A percentile compares a stretch with the other conserved stretches of the same genome.
phyloP scores from a whole-genome alignment of 2,329 filamentous ascomycete species.

The Alternaria burnsii region DNA sequence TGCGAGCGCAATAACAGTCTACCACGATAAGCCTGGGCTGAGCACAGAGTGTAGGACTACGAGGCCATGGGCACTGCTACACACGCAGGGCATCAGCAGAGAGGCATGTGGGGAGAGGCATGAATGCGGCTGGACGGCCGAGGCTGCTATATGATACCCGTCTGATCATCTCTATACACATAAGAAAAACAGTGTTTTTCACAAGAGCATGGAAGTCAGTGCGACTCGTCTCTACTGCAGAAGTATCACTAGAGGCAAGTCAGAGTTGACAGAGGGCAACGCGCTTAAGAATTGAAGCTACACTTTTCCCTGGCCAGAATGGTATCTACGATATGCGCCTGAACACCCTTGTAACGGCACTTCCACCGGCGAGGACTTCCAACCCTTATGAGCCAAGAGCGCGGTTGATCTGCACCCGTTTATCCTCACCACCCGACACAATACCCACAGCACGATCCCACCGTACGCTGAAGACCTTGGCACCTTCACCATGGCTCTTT shows the following conservation, averaged over 20 bases:
- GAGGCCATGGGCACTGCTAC: background rate
- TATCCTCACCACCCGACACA: conserved; percentile 91
- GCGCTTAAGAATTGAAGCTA: conserved; percentile 4
- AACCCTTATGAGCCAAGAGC: conserved; percentile 27
- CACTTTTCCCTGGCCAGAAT: conserved; percentile 15
- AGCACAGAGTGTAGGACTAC: background rate
- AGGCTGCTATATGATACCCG: conserved; percentile 36
- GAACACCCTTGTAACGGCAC: conserved; percentile 11
- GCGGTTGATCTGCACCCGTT: conserved; percentile 86
- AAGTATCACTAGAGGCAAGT: background rate
- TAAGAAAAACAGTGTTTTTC: background rate
- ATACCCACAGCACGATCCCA: conserved; percentile 91
- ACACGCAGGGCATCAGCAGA: background rate
- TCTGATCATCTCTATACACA: conserved; percentile 19
- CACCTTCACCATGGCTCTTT: conserved; percentile 77
- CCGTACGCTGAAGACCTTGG: conserved; percentile 86
- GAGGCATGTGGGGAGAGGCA: background rate
- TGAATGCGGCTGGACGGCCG: background rate
- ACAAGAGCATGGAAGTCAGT: background rate
- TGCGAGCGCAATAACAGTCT: background rate
- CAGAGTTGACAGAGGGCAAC: background rate
- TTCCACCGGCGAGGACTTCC: background rate
- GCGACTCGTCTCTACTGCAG: background rate
- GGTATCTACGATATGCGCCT: conserved; percentile 31
- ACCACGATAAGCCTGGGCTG: background rate